Base-by-base conservation (phyloP, 106 monocot genomes). In the Agapanthus africanus region DNA sequence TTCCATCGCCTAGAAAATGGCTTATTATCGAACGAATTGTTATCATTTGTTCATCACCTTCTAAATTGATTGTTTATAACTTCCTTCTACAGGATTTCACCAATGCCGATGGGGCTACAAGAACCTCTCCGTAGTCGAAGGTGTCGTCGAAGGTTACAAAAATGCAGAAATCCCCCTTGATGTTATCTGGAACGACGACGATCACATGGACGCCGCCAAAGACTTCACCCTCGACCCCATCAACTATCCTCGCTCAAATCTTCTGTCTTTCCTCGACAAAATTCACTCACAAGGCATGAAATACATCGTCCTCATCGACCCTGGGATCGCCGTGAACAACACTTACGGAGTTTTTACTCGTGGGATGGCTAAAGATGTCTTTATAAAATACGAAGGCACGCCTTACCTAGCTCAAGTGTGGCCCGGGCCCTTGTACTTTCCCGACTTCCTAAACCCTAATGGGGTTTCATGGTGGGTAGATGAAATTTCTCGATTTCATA, bases 171-270 rank as follows among this genome's bases (percentile, higher is more conserved):
- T 99, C 21, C 99, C 99, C 0, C 82, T 99, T 0, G 99, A 99
- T 39, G 99, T 99, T 9, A 99, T 99, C 23, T 99, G 99, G 99
- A 99, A 76, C 22, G 99, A 99, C n/a, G 93, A 93, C 46, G 99
- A 99, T 52, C 93, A 99, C 77, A 99, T 99, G 99, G 93, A 93
- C 19, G 90, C 87, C 0, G 73, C 83, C 22, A 99, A 99, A 73
- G 99, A 99, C 54, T 99, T 99, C 83, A 99, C 99, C 3, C 87
- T 99, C 7, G 87, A 90, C 51, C 84, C 90, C 0, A 42, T 92
- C 36, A 90, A 90, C 70, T 99, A 83, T 51, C 99, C 99, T 10
- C 86, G 86, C n/a, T 54, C 80, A 0, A 76, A 87, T 46, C 79
- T 93, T 31, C 82, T 87, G 0, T 62, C 69, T 0, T 93, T 99